These are phyloP conservation scores for Priceomyces castillae DNA, from an alignment of 805 yeast species.

Conservation along the genomic window DNA sequence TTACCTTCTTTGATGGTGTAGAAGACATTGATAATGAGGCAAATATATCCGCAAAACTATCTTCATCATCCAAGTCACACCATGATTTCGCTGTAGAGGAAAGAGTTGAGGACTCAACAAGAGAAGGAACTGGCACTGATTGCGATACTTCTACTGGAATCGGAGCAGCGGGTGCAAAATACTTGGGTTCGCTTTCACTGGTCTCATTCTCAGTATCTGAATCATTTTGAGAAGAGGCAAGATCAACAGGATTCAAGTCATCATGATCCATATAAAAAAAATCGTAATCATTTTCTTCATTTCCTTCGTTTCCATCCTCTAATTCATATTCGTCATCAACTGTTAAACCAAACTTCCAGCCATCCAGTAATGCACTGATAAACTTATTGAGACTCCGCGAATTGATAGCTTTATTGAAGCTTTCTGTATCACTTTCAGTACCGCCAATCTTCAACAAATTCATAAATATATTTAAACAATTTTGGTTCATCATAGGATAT, in stretches of 20 bases:
- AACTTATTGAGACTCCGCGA: constrained; percentile 38
- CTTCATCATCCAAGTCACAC: constrained; percentile 33
- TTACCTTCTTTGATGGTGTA: not conserved
- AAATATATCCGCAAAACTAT: constrained; percentile 10
- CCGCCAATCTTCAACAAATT: constrained; percentile 38
- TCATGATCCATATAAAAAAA: constrained; percentile 38
- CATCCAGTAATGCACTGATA: constrained; percentile 24
- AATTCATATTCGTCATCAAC: constrained; percentile 43
- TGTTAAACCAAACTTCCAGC: constrained; percentile 41
- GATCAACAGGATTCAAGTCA: constrained; percentile 6
- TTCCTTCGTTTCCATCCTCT: constrained; percentile 13
- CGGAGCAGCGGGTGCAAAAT: not conserved
- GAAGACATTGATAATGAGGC: constrained; percentile 2
- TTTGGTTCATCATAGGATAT: constrained; percentile 44
- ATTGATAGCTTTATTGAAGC: constrained; percentile 19
- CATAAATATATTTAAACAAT: constrained; percentile 41
- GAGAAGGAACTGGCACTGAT: constrained; percentile 21
- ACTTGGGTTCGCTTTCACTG: constrained; percentile 2
- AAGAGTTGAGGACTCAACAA: constrained; percentile 30
- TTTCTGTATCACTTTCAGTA: constrained; percentile 29
- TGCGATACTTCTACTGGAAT: not conserved
- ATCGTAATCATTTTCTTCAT: constrained; percentile 19
- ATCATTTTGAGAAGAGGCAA: not conserved
- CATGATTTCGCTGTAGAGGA: constrained; percentile 27
- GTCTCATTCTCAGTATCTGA: constrained; percentile 6